Conservation (phyloP, 2,329 filamentous ascomycete species). For the Tolypocladium pustulatum region DNA sequence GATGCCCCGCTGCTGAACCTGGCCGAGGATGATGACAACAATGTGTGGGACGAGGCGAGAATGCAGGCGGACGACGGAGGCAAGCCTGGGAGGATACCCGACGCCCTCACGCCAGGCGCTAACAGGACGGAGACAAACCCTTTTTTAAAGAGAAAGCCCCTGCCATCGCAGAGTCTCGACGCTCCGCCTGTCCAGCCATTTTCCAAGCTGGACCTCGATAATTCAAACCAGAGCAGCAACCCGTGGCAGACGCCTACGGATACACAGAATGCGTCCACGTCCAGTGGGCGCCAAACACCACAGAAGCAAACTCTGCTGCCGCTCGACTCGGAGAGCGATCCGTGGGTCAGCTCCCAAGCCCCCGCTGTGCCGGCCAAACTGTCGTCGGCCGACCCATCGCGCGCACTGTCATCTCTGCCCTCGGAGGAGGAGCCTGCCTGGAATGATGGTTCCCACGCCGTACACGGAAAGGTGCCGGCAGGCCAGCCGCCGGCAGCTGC, state of each 20-base stretch:
- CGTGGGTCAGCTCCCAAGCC: slow-evolving; percentile 13
- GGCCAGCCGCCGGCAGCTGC: slow-evolving; percentile 12
- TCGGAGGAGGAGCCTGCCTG: slow-evolving; percentile 27
- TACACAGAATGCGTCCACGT: slow-evolving; percentile 8
- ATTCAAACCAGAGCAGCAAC: slow-evolving; percentile 25
- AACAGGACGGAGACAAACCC: slow-evolving; percentile 37
- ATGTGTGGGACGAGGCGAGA: slow-evolving; percentile 19
- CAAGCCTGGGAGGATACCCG: slow-evolving; percentile 15
- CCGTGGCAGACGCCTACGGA: slow-evolving; percentile 20
- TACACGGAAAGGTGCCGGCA: slow-evolving; percentile 13
- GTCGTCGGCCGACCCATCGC: slow-evolving; percentile 15
- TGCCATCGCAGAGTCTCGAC: slow-evolving; percentile 6
- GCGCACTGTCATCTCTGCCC: slow-evolving; percentile 23
- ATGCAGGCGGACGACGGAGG: slow-evolving; percentile 6
- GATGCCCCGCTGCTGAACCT: slow-evolving; percentile 16
- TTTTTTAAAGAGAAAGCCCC: slow-evolving; percentile 36
- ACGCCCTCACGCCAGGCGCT: slow-evolving; percentile 21
- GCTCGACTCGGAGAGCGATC: slow-evolving; percentile 17
- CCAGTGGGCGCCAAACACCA: slow-evolving; percentile 2
- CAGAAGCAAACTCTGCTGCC: slow-evolving; percentile 8
- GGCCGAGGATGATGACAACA: slow-evolving; percentile 17
- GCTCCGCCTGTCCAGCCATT: slow-evolving; percentile 25
- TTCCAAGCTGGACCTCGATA: slow-evolving; percentile 31
- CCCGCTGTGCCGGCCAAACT: slow-evolving; percentile 16
- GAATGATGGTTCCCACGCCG: slow-evolving; percentile 24